Conservation (phyloP, 257 asterid species). For the Rhazya stricta region DNA sequence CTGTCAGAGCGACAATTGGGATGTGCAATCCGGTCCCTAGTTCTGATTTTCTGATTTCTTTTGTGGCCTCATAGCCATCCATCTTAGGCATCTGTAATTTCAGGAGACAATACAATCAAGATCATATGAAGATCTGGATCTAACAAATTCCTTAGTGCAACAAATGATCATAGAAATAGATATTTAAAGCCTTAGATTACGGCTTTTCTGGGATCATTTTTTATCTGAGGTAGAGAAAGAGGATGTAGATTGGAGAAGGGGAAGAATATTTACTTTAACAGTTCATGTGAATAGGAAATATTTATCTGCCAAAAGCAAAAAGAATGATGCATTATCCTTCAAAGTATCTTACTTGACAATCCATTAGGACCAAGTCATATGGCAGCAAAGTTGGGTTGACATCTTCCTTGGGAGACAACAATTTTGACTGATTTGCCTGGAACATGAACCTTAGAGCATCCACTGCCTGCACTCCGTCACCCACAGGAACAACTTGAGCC, state of each 20-base stretch:
- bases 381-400: conserved; percentile 25
- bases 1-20: conserved; percentile 92
- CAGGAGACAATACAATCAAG: background rate
- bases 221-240: background rate
- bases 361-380: conserved; percentile 85
- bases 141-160: background rate
- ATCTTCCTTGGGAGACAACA: conserved; percentile 24
- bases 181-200: background rate
- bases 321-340: background rate
- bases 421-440: conserved; percentile 21
- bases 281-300: background rate
- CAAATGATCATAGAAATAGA: background rate
- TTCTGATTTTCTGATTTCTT: conserved; percentile 69
- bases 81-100: conserved; percentile 80
- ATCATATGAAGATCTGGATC: background rate
- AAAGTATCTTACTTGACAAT: conserved; percentile 69
- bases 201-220: background rate
- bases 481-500: conserved; percentile 73
- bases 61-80: conserved; percentile 98
- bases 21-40: conserved; percentile 51
- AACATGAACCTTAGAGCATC: conserved; percentile 42
- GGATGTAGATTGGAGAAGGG: background rate
- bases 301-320: background rate
- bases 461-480: conserved; percentile 80
- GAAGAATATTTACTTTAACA: background rate